Base-by-base conservation (phyloP, 129 eudicot species). In the Kitagawia praeruptora region DNA sequence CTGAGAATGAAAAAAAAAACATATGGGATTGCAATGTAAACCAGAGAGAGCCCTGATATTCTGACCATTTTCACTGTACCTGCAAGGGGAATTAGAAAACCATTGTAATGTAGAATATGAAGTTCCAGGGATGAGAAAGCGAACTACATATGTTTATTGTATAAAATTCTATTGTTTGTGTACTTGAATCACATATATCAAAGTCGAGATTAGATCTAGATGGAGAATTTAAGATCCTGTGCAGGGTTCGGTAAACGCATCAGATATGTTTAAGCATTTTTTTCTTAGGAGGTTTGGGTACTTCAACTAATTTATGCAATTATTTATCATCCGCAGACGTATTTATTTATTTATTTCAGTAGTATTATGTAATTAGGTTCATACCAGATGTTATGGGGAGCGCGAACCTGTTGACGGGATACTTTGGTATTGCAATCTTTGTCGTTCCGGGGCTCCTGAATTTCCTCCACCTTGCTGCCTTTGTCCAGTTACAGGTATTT, bases 351-450 rank as follows among this genome's bases (percentile, higher is more conserved):
- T 42, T 10, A 38, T 77, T 76, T 70, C 61, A 23, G 53, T 71
- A 16, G 39, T 39, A 16, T 56, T 74, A 46, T 21, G 48, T 77
- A 10, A 78, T 77, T 84, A 95, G 99, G 99, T 95, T 82, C 99
- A 95, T 86, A 97, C 97, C 80, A 92, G 96, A 84, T 95, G 99
- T 85, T 95, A 92, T 80, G 99, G 99, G 51, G 99, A 95, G 83
- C 78, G 84, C 76, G 97, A 88, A 86, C 93, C 94, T 80, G 86
- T 84, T 81, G 95, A 86, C 70, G 99, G 96, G 38, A 88, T 82
- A 49, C 96, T 95, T 79, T 95, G 99, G 99, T 83, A 92, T 70
- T 95, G 99, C 90, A 95, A 92, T 81, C 85, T 95, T 77, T 95
- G 99, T 75, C 97, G 96, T 75, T 85, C 86, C 10, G 97, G 96